These are phyloP conservation scores for Inosperma sp. DNA, from an alignment of 768 basidiomycete genomes.

Conservation along the genomic window DNA sequence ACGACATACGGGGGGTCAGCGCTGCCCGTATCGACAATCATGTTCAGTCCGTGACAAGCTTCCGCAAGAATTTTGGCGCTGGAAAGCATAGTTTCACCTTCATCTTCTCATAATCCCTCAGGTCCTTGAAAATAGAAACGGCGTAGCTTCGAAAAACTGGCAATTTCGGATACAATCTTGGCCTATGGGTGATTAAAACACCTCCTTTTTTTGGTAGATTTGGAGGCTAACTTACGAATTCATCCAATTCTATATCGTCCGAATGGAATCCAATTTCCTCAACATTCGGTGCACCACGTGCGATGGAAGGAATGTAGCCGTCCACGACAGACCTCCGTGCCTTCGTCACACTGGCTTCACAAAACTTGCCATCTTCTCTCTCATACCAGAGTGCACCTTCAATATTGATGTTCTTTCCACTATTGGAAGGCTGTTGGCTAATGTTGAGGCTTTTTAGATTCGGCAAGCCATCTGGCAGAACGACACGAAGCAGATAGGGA, in stretches of 20 bases:
- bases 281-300: conserved; percentile 13
- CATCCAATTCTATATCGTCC: neutral
- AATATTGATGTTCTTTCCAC: neutral
- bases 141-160: neutral
- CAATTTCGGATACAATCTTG: neutral
- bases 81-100: neutral
- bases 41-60: neutral
- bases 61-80: neutral
- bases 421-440: neutral
- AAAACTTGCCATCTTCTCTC: conserved; percentile 12
- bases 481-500: too few species aligned
- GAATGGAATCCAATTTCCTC: conserved; percentile 8
- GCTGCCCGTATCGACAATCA: neutral
- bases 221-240: neutral
- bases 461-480: too few species aligned
- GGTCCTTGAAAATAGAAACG: neutral
- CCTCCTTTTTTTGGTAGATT: neutral
- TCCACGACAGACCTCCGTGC: neutral
- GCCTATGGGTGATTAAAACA: neutral
- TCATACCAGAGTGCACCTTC: conserved; percentile 17
- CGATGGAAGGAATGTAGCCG: conserved; percentile 14
- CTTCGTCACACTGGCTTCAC: neutral
- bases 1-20: neutral
- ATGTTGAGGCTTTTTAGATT: conserved; percentile 15
- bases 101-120: too few species aligned